A percentile compares a stretch with the other conserved stretches of the same genome.
phyloP scores from a whole-genome alignment of 768 basidiomycete species.

The Serendipita indica region DNA sequence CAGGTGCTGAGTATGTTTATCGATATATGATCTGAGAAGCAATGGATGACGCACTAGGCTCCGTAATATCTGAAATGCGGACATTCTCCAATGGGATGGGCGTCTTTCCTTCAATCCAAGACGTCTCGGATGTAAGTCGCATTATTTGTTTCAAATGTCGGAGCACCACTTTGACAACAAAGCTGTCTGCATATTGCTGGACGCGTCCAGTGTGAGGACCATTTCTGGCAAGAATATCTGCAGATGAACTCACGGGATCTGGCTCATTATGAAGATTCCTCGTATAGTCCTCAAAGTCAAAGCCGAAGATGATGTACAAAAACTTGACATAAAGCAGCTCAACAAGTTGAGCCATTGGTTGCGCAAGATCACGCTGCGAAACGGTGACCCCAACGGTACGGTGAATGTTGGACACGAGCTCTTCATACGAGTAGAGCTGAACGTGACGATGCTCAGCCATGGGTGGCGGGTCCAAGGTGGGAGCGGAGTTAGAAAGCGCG shows the following conservation, averaged over 20 bases:
- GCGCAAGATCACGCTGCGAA: slow-evolving; percentile 6
- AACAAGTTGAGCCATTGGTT: not conserved
- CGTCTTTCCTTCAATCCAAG: not conserved
- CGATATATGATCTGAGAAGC: not conserved
- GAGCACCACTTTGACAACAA: not conserved
- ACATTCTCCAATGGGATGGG: not conserved
- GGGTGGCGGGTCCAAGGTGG: not conserved
- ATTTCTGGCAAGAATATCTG: not conserved
- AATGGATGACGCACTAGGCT: not conserved
- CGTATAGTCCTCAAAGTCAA: slow-evolving; percentile 1
- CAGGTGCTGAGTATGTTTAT: not conserved
- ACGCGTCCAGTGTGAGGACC: not conserved
- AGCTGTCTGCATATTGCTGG: not conserved
- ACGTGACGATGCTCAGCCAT: slow-evolving; percentile 1
- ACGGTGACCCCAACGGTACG: not conserved
- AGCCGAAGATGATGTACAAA: not conserved
- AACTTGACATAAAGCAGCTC: slow-evolving; percentile 4
- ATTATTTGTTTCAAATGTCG: not conserved
- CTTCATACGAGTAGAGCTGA: not conserved
- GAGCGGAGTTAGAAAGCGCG: not conserved
- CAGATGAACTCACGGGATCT: not conserved
- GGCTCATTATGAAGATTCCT: not conserved
- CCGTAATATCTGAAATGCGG: slow-evolving; percentile 8
- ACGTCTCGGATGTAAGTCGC: not conserved
- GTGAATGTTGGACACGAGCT: not conserved